Evolutionary conservation across 1,284 basidiomycete genomes (phyloP).

Genomic region (Coriolopsis trogii): DNA sequence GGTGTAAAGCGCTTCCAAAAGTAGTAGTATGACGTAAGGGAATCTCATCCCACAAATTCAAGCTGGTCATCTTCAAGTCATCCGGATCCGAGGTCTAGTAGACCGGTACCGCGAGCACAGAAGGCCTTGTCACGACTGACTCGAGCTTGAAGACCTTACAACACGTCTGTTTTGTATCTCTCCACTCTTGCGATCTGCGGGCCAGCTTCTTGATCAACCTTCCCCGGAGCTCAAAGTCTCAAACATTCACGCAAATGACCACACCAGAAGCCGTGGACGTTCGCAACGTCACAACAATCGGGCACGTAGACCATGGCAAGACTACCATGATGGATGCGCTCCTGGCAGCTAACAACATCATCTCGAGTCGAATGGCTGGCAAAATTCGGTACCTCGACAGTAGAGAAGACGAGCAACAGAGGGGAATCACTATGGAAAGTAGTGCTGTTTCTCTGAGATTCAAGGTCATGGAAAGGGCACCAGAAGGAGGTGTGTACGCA

Average conservation of each 20-base stretch:
- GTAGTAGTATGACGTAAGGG: too few species aligned
- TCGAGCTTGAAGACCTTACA: too few species aligned
- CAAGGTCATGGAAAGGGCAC: slow-evolving; percentile 64
- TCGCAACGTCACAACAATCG: slow-evolving; percentile 80
- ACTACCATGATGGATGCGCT: slow-evolving; percentile 96
- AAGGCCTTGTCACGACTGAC: too few species aligned
- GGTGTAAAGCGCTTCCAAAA: too few species aligned
- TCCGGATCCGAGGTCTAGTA: too few species aligned
- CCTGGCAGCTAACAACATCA: slow-evolving; percentile 97
- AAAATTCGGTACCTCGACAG: slow-evolving; percentile 97
- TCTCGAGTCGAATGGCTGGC: slow-evolving; percentile 92
- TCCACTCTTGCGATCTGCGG: not conserved
- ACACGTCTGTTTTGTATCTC: too few species aligned
- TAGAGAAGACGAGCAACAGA: slow-evolving; percentile 95
- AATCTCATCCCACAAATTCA: too few species aligned
- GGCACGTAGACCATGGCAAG: slow-evolving; percentile 92
- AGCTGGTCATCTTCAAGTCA: too few species aligned
- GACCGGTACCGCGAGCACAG: too few species aligned
- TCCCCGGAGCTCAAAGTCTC: too few species aligned
- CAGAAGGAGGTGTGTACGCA: slow-evolving; percentile 43
- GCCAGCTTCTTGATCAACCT: not conserved
- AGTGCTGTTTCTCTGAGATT: slow-evolving; percentile 91
- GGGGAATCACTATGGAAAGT: slow-evolving; percentile 99
- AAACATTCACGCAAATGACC: slow-evolving; percentile 23
- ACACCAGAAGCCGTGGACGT: slow-evolving; percentile 57